Evolutionary conservation across 768 basidiomycete genomes (phyloP), one percentile per base, ranked within the genome.

Genomic region (Podaxis rugospora): DNA sequence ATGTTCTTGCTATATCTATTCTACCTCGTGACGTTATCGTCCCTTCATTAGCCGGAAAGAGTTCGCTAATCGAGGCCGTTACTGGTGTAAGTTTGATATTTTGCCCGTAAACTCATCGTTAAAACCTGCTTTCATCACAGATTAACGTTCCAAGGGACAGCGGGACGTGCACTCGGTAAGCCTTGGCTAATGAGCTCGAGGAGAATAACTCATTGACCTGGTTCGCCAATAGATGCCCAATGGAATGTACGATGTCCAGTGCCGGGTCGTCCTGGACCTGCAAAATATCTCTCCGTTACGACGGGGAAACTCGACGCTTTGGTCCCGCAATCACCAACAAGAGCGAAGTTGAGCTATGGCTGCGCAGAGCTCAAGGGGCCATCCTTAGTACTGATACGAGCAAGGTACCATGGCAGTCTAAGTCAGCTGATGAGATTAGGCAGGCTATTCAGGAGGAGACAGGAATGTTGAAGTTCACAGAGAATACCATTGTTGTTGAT

Each of bases 141-240:
- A 83, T 86, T 32, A 82, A 73, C 53, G 84, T 87, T 35, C 85
- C 86, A 6, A 74, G 86, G 35, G 86, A 86, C 46, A 82, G 81
- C 44, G 84, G 84, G 18, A 86, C 83, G 0, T 86, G 85, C 55
- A 86, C 83, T 0, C 74, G 83, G 85, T 81, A 62, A 55, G 52
- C 21, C 21, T 5, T 23, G 5, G 5, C 6, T 27, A 21, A 5
- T n/a, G 1, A 27, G 2, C 13, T 49, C 3, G 18, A 25, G 25
- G 1, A 5, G 21, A 13, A 14, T 23, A 7, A 21, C 47, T 23
- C 47, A 49, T 32, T 32, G 32, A 9, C 32, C 32, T 9, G 9
- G 10, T 21, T 49, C 5, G 2, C 5, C 51, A 13, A 16, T 49
- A 83, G 83, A 55, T 84, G 83, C 54, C 83, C 82, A 0, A 81